Evolutionary conservation across 768 basidiomycete genomes (phyloP), one percentile per base, ranked within the genome.

Genomic region (Rhodotorula graminis): DNA sequence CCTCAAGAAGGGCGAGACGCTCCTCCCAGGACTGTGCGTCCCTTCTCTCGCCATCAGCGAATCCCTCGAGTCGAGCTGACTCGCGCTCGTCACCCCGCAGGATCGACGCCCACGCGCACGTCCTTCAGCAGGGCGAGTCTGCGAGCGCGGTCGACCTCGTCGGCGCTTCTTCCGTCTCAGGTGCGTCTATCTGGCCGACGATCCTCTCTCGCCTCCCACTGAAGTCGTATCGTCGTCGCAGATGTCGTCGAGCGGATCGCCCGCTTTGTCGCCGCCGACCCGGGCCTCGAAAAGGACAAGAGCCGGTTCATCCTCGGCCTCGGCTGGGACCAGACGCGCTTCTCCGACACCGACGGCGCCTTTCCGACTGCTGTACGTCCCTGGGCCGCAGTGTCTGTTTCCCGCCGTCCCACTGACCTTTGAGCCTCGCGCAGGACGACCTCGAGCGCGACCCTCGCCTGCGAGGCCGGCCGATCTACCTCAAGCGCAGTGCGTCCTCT

Each of bases 241-340:
- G 91, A 91, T 63, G 84, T 91, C 19, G 80, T 91, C 23, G 83
- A 85, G 8, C 83, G 84, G 1, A 81, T 93, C 47, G 87, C 87
- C 67, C 74, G 80, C 2, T 88, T 89, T 72, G 85, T 92, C 67
- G 77, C 82, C 9, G 80, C 83, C 1, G 86, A 87, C 64, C 86
- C 89, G 0, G 86, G 87, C 52, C 79, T 89, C 12, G 79, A 82
- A 2, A 78, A 84, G 7, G 85, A 90, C 77, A 82, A 81, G 6
- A 82, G 84, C 7, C 82, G 78, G 11, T 96, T 92, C 91, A 86
- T 96, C 55, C 83, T 88, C 76, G 93, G 92, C 19, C 86, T 89
- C 83, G 94, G 94, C 10, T 98, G 94, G 93, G 91, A 98, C 78
- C 93, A 98, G 81, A 95, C 90, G 42, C 67, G 76, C 16, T 84